Evolutionary conservation across 2,329 filamentous ascomycete species (phyloP).

Genomic region (Xylaria digitata): DNA sequence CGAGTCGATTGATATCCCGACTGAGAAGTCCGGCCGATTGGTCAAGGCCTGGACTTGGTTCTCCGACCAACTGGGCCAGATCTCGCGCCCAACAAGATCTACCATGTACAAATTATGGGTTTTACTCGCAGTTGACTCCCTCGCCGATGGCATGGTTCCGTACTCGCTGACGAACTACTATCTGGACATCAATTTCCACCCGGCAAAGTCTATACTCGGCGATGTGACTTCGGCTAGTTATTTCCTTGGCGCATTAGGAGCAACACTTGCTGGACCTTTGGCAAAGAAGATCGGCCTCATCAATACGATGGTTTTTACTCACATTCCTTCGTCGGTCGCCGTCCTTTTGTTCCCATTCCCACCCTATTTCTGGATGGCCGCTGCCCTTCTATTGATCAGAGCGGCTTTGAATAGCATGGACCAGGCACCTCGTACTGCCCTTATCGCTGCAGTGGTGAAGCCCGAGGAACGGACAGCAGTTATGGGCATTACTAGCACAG

Average conservation of each 20-base stretch:
- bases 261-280: slow-evolving; percentile 68
- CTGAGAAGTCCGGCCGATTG: slow-evolving; percentile 35
- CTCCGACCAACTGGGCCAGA: slow-evolving; percentile 60
- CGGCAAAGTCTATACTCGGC: slow-evolving; percentile 68
- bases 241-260: slow-evolving; percentile 64
- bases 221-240: slow-evolving; percentile 67
- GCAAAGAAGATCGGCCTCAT: slow-evolving; percentile 69
- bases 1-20: slow-evolving; percentile 22
- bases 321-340: slow-evolving; percentile 70
- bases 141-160: slow-evolving; percentile 74
- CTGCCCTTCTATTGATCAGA: slow-evolving; percentile 67
- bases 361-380: slow-evolving; percentile 61
- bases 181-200: slow-evolving; percentile 66
- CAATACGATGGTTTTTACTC: slow-evolving; percentile 73
- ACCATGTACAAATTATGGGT: slow-evolving; percentile 75
- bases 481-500: slow-evolving; percentile 74
- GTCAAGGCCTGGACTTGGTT: slow-evolving; percentile 42
- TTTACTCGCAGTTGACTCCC: slow-evolving; percentile 71
- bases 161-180: slow-evolving; percentile 69
- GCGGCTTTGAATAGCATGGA: slow-evolving; percentile 76
- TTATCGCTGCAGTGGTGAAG: slow-evolving; percentile 74
- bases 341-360: slow-evolving; percentile 70
- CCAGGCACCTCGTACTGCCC: slow-evolving; percentile 72
- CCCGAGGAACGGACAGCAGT: slow-evolving; percentile 74
- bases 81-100: slow-evolving; percentile 66